A percentile compares a stretch with the other conserved stretches of the same genome.
Evolutionary conservation across 208 protist species (phyloP).

Genomic region (Crithidia expoeki): DNA sequence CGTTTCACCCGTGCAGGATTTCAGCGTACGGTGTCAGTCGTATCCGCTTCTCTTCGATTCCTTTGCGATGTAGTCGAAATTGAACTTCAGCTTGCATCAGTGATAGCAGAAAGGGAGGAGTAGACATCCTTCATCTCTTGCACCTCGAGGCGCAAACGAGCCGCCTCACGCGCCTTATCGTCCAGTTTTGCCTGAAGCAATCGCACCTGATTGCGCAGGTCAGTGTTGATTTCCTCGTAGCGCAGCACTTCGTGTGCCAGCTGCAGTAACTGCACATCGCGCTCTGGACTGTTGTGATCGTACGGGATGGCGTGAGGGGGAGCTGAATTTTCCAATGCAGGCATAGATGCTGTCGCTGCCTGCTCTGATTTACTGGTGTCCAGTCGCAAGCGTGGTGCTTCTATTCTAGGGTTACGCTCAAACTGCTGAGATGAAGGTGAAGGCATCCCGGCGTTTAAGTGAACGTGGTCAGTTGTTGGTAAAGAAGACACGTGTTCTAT

Average conservation of each 20-base stretch:
- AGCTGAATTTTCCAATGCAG: not conserved
- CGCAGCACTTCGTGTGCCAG: constrained; percentile 66
- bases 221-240: constrained; percentile 64
- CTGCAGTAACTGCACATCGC: constrained; percentile 38
- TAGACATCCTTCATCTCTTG: constrained; percentile 50
- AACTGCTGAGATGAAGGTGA: too few relatives aligned
- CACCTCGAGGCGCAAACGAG: constrained; percentile 71
- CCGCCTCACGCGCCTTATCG: constrained; percentile 56
- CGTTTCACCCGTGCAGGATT: too few relatives aligned
- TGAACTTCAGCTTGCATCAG: not conserved
- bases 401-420: too few relatives aligned
- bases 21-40: too few relatives aligned
- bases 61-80: too few relatives aligned
- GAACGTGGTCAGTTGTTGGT: too few relatives aligned
- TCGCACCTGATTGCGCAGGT: constrained; percentile 63
- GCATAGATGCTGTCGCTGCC: not conserved
- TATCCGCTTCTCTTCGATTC: too few relatives aligned
- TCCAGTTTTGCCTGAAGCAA: constrained; percentile 57
- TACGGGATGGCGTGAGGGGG: not conserved
- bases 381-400: too few relatives aligned
- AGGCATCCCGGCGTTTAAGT: too few relatives aligned
- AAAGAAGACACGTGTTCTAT: too few relatives aligned
- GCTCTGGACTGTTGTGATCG: not conserved
- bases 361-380: too few relatives aligned
- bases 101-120: constrained; percentile 19